Evolutionary conservation across 495 filamentous ascomycete species (phyloP).

Genomic region (Tetracladium marchalianum): DNA sequence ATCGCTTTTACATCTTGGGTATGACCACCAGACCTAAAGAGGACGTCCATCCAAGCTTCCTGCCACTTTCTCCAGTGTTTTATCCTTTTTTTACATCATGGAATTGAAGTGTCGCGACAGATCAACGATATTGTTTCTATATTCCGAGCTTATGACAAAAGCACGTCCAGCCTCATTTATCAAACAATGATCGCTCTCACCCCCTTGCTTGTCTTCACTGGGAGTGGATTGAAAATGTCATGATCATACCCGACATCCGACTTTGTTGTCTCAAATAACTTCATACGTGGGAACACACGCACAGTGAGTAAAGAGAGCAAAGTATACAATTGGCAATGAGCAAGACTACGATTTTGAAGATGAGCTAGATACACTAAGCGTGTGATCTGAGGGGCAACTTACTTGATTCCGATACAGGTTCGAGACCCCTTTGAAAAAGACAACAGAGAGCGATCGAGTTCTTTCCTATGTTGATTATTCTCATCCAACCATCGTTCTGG

Average conservation of each 20-base stretch:
- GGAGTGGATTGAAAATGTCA: slow-evolving; percentile 29
- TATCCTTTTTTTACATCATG: too few species aligned
- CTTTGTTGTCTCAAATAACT: slow-evolving; percentile 28
- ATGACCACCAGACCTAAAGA: too few species aligned
- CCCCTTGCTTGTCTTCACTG: slow-evolving; percentile 26
- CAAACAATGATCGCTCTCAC: slow-evolving; percentile 11
- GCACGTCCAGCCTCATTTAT: too few species aligned
- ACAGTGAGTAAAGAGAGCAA: slow-evolving; percentile 21
- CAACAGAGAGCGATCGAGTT: slow-evolving; percentile 26
- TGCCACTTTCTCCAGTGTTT: too few species aligned
- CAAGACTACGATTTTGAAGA: too few species aligned
- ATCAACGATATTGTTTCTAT: too few species aligned
- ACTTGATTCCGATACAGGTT: slow-evolving; percentile 35
- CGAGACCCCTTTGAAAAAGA: slow-evolving; percentile 36
- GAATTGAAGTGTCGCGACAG: too few species aligned
- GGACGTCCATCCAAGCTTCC: too few species aligned
- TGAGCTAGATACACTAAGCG: too few species aligned
- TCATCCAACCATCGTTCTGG: slow-evolving; percentile 7
- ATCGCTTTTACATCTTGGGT: too few species aligned
- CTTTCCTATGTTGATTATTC: neutral
- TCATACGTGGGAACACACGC: slow-evolving; percentile 7
- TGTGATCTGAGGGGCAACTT: too few species aligned
- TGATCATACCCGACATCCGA: slow-evolving; percentile 25
- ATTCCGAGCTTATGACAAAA: too few species aligned
- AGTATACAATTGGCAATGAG: slow-evolving; percentile 26